Evolutionary conservation across 306 rosid species (phyloP), one percentile per base, ranked within the genome.

Genomic region (Prunus armeniaca): DNA sequence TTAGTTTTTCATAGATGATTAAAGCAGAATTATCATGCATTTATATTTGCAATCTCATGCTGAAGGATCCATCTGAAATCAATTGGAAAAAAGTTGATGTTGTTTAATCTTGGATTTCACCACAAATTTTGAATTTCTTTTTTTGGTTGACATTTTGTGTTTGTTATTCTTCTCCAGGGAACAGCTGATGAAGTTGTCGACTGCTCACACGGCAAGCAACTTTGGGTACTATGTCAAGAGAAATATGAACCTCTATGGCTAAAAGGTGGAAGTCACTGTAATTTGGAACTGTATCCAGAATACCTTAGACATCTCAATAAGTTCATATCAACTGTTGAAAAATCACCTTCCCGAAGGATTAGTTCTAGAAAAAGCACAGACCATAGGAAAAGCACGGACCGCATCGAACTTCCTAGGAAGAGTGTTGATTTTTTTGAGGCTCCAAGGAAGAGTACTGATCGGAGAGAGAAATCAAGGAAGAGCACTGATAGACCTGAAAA

Each of bases 201-300:
- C 81, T 89, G 91, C 84, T 91, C 98, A 57, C 98, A 93, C 27
- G 98, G 98, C 20, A 93, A 89, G 87, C 93, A 86, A 71, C 89
- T 93, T 51, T 93, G 96, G 96, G 86, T 89, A 81, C 82, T 91
- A 14, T 91, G 98, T 67, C 91, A 87, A 82, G 96, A 91, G 84
- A 93, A 93, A 84, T 93, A 90, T 5, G 97, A 93, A 80, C 98
- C 98, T 27, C 77, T 93, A 20, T 93, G 98, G 96, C 87, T 93
- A 78, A 91, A 85, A 85, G 96, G 90, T 22, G 98, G 98, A 82
- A 93, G 85, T n/a, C 98, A 93, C 82, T 93, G 98, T 82, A 87
- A 93, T 84, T 84, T 93, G 82, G 98, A 93, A 76, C 90, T 89
- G 45, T 88, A 82, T 82, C 98, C 96, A 0, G 97, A 88, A 74